Evolutionary conservation across 2,329 filamentous ascomycete species (phyloP), one percentile per base, ranked within the genome.

Genomic region (Teratosphaeriaceae sp.): DNA sequence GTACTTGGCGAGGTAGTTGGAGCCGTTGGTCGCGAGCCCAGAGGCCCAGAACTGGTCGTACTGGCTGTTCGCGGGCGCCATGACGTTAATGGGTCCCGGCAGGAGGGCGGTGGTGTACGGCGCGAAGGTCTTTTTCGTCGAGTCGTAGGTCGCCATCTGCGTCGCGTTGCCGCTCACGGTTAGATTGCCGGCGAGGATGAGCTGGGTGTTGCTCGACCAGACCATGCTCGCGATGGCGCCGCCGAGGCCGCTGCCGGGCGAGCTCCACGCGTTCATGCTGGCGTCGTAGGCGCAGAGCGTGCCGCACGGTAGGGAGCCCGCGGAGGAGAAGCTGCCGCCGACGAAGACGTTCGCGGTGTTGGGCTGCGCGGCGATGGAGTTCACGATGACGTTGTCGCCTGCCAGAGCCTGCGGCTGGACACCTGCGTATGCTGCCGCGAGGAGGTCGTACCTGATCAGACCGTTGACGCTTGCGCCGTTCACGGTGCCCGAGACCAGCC

Each of bases 281-380:
- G 81, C 79, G 59, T 84, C 81, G 67, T 85, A 94, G 46, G 84
- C 71, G 65, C 92, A 98, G 19, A 98, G 77, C 36, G 79, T 82
- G 3, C 84, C 80, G 61, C 92, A 98, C 31, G 79, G 81, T 22
- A 97, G 75, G 3, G 84, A 82, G 21, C 92, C 92, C 15, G 88
- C 92, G 23, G 77, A 79, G n/a, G 79, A 72, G 59, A 97, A 98
- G 8, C 77, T 79, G 23, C 92, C 92, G 27, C 84, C 90, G 23
- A 98, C 84, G 58, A 85, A 98, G 11, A 98, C 73, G 39, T 92
- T 80, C 1, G 75, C 72, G 15, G 80, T 80, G 42, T 76, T 76
- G 0, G 86, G 85, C 43, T 82, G 83, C 7, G 82, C 73, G 9
- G 79, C 76, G 53, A 98, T 88, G 21, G 85, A 72, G 45, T 87